These are phyloP conservation scores for Astrothelium subdiscretum DNA, from an alignment of 495 filamentous ascomycete species.

Conservation along the genomic window DNA sequence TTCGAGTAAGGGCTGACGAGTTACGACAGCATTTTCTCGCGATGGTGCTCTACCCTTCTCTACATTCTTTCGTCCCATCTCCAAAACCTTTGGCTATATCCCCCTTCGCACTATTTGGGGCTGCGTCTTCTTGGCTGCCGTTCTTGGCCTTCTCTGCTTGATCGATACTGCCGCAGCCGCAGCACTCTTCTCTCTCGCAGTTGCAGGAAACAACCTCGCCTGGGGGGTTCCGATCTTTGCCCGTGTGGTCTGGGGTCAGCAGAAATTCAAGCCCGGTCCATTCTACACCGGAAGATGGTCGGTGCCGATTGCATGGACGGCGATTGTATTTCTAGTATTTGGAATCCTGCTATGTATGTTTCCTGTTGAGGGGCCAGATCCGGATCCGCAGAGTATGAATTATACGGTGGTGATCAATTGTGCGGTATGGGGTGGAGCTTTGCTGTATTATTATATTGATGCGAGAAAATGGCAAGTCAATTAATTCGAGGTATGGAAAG, in stretches of 20 bases:
- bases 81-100: slow-evolving; percentile 45
- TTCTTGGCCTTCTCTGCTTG: slow-evolving; percentile 48
- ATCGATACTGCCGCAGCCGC: slow-evolving; percentile 47
- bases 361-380: slow-evolving; percentile 44
- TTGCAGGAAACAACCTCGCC: slow-evolving; percentile 50
- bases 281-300: slow-evolving; percentile 47
- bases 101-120: slow-evolving; percentile 53
- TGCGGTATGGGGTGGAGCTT: slow-evolving; percentile 48
- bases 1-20: neutral
- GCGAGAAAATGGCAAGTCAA: slow-evolving; percentile 26
- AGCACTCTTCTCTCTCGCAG: slow-evolving; percentile 51
- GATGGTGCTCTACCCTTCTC: slow-evolving; percentile 53
- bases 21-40: slow-evolving; percentile 38
- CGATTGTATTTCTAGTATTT: slow-evolving; percentile 44
- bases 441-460: slow-evolving; percentile 44
- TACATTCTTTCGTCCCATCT: slow-evolving; percentile 47
- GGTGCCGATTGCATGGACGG: slow-evolving; percentile 40
- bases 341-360: slow-evolving; percentile 49
- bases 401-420: slow-evolving; percentile 56
- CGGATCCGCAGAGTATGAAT: slow-evolving; percentile 47
- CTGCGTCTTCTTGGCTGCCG: slow-evolving; percentile 36
- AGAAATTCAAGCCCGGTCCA: slow-evolving; percentile 51
- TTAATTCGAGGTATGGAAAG: neutral
- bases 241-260: slow-evolving; percentile 49
- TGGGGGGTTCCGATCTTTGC: slow-evolving; percentile 54